A percentile compares a stretch with the other conserved stretches of the same genome.
phyloP scores from a whole-genome alignment of 2,329 filamentous ascomycete species.

The Trichoderma hamatum region DNA sequence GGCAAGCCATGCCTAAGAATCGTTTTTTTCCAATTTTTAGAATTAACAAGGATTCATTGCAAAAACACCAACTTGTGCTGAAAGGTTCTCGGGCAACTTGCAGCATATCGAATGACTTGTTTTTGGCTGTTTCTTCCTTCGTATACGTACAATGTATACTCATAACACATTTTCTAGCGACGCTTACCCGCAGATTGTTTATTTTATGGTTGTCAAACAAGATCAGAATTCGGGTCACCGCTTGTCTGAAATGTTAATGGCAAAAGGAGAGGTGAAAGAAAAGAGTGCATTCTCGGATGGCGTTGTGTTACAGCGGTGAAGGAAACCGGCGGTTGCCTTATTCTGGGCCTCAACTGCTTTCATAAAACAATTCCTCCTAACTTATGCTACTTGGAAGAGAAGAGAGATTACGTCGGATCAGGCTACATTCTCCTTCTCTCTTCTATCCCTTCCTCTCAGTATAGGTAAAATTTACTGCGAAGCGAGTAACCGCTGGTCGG shows the following conservation, averaged over 20 bases:
- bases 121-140: not conserved
- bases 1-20: not conserved
- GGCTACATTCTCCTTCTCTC: not conserved
- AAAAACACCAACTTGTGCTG: not conserved
- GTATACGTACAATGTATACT: not conserved
- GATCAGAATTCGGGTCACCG: conserved; percentile 7
- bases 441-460: not conserved
- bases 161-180: not conserved
- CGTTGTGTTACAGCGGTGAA: not conserved
- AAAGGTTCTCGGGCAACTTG: not conserved
- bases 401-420: not conserved
- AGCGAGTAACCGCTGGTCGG: not conserved
- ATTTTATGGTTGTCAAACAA: conserved; percentile 4
- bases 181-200: conserved; percentile 18
- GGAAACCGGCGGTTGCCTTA: not conserved
- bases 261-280: not conserved
- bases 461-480: not conserved
- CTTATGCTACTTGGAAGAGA: not conserved
- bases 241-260: not conserved
- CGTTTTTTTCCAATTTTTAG: not conserved
- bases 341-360: not conserved
- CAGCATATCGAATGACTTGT: not conserved
- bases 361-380: not conserved
- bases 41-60: not conserved
- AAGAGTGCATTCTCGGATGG: not conserved